Conservation (phyloP, 2,329 filamentous ascomycete genomes). For the Chlorencoelia australis region DNA sequence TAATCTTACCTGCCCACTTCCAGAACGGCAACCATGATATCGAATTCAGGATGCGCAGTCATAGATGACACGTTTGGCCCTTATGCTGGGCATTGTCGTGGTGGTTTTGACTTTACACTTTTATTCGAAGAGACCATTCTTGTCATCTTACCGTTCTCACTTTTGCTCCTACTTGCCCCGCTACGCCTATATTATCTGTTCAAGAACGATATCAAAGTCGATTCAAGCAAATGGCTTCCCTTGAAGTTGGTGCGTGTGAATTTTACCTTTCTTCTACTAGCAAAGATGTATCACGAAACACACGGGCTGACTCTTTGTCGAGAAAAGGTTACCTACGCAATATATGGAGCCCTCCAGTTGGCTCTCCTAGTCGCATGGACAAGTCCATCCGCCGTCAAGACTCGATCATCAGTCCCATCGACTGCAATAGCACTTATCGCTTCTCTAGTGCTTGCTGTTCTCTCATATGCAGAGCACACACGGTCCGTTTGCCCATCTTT, state of each 20-base stretch:
- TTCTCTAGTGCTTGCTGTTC: neutral
- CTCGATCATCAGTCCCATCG: neutral
- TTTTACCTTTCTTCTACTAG: too few relatives aligned
- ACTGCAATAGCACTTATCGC: neutral
- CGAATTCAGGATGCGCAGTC: neutral
- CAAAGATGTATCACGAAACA: too few relatives aligned
- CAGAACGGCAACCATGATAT: too few relatives aligned
- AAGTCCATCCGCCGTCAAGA: neutral
- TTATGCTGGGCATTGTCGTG: constrained; percentile 2
- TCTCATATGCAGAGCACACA: constrained; percentile 8
- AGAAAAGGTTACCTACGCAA: neutral
- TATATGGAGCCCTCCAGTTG: neutral
- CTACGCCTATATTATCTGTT: too few relatives aligned
- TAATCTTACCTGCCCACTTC: too few relatives aligned
- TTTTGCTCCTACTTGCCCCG: neutral
- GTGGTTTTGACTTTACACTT: constrained; percentile 10
- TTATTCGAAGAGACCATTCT: constrained; percentile 8
- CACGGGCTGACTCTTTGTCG: too few relatives aligned
- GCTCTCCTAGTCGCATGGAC: neutral
- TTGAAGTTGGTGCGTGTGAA: too few relatives aligned
- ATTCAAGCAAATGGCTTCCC: too few relatives aligned
- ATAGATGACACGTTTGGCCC: constrained; percentile 5
- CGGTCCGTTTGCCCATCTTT: constrained; percentile 7
- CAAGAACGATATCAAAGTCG: too few relatives aligned
- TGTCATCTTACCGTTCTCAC: constrained; percentile 1